phyloP scores from a whole-genome alignment of 352 stramenopile genomes.

The Phytophthora ramorum region DNA sequence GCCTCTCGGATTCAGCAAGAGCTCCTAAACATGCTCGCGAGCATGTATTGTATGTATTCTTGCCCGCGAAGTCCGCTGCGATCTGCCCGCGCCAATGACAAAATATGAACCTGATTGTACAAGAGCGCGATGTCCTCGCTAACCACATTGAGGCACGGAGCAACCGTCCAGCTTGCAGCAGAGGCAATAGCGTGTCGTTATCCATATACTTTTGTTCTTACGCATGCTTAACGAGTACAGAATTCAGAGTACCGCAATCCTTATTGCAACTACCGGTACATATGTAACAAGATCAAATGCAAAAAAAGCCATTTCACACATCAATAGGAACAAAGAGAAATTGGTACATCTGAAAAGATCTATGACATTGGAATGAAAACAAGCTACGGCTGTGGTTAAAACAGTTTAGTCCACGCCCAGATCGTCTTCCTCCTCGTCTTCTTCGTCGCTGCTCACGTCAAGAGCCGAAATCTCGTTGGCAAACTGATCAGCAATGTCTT shows the following conservation, averaged over 20 bases:
- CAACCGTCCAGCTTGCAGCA: conserved; percentile 20
- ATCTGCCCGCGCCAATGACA: conserved; percentile 21
- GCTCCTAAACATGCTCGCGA: conserved; percentile 23
- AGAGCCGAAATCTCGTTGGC: conserved; percentile 73
- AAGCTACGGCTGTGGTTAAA: conserved; percentile 1
- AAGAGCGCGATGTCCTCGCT: conserved; percentile 31
- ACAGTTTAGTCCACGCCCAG: conserved; percentile 57
- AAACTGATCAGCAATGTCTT: conserved; percentile 71
- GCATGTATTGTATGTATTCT: conserved; percentile 34
- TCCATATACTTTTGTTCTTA: conserved; percentile 41
- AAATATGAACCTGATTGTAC: conserved; percentile 48
- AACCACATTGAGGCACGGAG: conserved; percentile 20
- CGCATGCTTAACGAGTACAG: not conserved
- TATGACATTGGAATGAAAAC: conserved; percentile 26
- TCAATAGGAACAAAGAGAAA: not conserved
- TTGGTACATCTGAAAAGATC: conserved; percentile 19
- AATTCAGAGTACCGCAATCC: not conserved
- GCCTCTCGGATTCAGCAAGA: conserved; percentile 59
- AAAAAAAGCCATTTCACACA: not conserved
- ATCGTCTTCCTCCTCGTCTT: conserved; percentile 65
- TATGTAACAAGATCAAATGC: conserved; percentile 10
- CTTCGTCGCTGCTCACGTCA: conserved; percentile 88
- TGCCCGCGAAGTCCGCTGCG: conserved; percentile 25
- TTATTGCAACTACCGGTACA: not conserved
- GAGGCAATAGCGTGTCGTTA: conserved; percentile 33